A percentile compares a stretch with the other conserved stretches of the same genome.
These are phyloP conservation scores for Trametes sanguinea DNA, from an alignment of 768 basidiomycete genomes.

Conservation along the genomic window DNA sequence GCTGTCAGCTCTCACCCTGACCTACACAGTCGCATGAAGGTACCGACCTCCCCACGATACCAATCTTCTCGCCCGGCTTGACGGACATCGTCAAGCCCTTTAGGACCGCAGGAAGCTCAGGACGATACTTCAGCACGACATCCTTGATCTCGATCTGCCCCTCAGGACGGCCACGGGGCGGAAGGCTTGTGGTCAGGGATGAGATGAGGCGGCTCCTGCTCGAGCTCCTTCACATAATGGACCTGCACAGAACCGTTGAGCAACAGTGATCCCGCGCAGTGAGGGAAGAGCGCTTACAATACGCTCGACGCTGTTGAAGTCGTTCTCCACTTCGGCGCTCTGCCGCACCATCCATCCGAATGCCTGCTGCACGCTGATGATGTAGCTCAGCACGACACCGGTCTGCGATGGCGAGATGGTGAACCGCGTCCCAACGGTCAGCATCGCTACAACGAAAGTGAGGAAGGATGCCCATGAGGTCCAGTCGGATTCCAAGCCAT, in stretches of 20 bases:
- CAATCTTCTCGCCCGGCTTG: slow-evolving; percentile 82
- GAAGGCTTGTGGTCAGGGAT: slow-evolving; percentile 61
- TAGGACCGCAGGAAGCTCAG: slow-evolving; percentile 86
- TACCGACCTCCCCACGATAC: slow-evolving; percentile 71
- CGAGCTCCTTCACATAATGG: slow-evolving; percentile 77
- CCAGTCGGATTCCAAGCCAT: slow-evolving; percentile 91
- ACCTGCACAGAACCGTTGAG: slow-evolving; percentile 32
- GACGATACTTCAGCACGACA: slow-evolving; percentile 80
- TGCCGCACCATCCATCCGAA: slow-evolving; percentile 80
- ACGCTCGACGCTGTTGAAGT: slow-evolving; percentile 91
- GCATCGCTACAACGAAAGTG: slow-evolving; percentile 77
- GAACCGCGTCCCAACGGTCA: slow-evolving; percentile 74
- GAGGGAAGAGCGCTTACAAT: slow-evolving; percentile 39
- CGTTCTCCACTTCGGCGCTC: slow-evolving; percentile 85
- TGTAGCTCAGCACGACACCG: slow-evolving; percentile 76
- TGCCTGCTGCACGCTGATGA: slow-evolving; percentile 73
- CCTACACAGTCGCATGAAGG: slow-evolving; percentile 5
- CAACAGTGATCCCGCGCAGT: not conserved
- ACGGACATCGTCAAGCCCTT: slow-evolving; percentile 77
- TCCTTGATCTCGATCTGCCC: slow-evolving; percentile 77
- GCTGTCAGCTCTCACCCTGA: not conserved
- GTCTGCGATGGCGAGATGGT: slow-evolving; percentile 79
- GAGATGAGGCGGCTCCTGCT: slow-evolving; percentile 78
- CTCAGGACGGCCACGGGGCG: slow-evolving; percentile 68
- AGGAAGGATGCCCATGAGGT: slow-evolving; percentile 75